Conservation (phyloP, 805 yeast genomes). For the Ogataea chonburiensis region DNA sequence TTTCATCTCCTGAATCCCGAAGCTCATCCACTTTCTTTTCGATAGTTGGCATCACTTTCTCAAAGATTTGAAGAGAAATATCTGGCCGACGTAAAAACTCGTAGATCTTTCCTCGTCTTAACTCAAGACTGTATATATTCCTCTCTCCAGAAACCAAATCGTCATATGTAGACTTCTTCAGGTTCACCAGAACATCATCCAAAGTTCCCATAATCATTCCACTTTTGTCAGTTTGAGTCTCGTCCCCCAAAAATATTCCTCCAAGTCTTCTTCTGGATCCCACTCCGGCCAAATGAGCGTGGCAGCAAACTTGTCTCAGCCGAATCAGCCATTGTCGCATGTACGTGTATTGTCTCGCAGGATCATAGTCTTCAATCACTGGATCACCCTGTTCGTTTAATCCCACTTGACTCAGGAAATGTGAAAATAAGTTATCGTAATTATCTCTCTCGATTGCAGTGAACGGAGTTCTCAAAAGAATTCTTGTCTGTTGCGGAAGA, state of each 20-base stretch:
- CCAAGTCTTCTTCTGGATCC: slow-evolving; percentile 10
- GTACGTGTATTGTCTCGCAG: slow-evolving; percentile 40
- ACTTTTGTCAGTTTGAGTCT: slow-evolving; percentile 10
- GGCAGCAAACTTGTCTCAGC: slow-evolving; percentile 80
- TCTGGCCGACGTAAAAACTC: slow-evolving; percentile 57
- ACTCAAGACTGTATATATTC: slow-evolving; percentile 39
- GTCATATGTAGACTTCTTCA: slow-evolving; percentile 57
- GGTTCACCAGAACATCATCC: slow-evolving; percentile 63
- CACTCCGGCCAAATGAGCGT: slow-evolving; percentile 49
- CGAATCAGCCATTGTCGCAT: slow-evolving; percentile 69
- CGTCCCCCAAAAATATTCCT: slow-evolving; percentile 7
- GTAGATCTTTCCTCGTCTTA: slow-evolving; percentile 66
- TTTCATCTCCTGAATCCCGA: slow-evolving; percentile 14
- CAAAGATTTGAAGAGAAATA: slow-evolving; percentile 49
- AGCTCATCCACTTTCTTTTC: slow-evolving; percentile 21
- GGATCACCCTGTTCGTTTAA: slow-evolving; percentile 53
- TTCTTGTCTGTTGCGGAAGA: slow-evolving; percentile 76
- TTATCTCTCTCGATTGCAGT: slow-evolving; percentile 82
- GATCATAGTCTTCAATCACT: slow-evolving; percentile 46
- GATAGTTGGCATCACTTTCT: slow-evolving; percentile 38
- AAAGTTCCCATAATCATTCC: slow-evolving; percentile 45
- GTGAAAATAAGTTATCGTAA: slow-evolving; percentile 61
- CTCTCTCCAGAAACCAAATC: slow-evolving; percentile 51
- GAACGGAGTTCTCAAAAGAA: slow-evolving; percentile 70
- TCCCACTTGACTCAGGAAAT: slow-evolving; percentile 59